These are phyloP conservation scores for Xylaria multiplex DNA, from an alignment of 2,329 filamentous ascomycete species.

Conservation along the genomic window DNA sequence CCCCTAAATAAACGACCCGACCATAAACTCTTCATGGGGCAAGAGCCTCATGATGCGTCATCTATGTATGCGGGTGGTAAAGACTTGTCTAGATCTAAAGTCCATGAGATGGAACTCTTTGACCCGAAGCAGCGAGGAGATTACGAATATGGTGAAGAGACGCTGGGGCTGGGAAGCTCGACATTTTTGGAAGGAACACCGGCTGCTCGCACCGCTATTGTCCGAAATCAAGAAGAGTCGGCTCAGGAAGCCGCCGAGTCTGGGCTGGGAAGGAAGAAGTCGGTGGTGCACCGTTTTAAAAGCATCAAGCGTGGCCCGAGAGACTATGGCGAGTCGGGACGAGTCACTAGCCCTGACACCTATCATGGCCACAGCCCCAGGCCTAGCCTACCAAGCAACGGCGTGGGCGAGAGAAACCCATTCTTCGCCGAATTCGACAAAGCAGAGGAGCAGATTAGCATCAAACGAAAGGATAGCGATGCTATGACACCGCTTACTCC, in stretches of 20 bases:
- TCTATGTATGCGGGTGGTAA: constrained; percentile 71
- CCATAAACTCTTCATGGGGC: constrained; percentile 86
- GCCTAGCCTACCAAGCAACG: constrained; percentile 49
- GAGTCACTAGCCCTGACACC: constrained; percentile 67
- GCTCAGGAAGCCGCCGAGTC: constrained; percentile 63
- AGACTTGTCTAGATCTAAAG: constrained; percentile 42
- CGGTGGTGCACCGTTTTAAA: constrained; percentile 88
- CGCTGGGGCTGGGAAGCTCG: constrained; percentile 86
- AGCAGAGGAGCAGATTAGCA: constrained; percentile 62
- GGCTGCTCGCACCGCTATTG: constrained; percentile 81
- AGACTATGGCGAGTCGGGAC: constrained; percentile 66
- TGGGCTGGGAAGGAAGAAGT: constrained; percentile 89
- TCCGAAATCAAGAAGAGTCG: constrained; percentile 77
- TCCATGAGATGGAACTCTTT: constrained; percentile 65
- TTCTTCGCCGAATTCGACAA: constrained; percentile 83
- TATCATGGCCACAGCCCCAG: constrained; percentile 50
- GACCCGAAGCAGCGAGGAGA: constrained; percentile 75
- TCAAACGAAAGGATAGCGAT: constrained; percentile 53
- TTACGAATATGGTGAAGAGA: constrained; percentile 84
- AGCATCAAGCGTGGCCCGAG: constrained; percentile 78
- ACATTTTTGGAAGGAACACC: constrained; percentile 96
- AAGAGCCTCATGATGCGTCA: constrained; percentile 83
- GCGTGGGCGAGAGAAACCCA: constrained; percentile 70
- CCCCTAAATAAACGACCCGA: constrained; percentile 85
- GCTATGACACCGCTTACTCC: constrained; percentile 61